Conservation (phyloP, 345 rosid species). For the Salix brachista region DNA sequence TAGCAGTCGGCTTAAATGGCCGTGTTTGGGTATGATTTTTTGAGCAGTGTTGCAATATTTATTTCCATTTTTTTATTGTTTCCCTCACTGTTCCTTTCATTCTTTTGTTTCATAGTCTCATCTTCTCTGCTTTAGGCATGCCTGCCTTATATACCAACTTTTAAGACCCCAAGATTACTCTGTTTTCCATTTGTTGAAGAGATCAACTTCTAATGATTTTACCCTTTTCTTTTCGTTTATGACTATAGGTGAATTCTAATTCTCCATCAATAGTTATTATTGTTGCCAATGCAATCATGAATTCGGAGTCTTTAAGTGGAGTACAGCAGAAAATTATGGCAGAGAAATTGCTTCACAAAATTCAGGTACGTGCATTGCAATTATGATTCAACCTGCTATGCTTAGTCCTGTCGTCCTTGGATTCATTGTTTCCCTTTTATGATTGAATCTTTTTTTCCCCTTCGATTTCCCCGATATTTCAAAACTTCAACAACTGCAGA, state of each 20-base stretch:
- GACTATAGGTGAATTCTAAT: constrained; percentile 47
- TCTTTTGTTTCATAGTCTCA: neutral
- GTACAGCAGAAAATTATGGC: constrained; percentile 75
- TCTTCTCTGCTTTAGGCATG: neutral
- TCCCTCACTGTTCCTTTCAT: neutral
- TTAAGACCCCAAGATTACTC: neutral
- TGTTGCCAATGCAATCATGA: constrained; percentile 63
- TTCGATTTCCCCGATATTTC: too few relatives aligned
- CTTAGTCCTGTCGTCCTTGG: neutral
- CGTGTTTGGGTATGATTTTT: constrained; percentile 57
- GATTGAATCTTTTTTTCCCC: neutral
- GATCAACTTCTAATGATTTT: neutral
- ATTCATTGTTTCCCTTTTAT: neutral
- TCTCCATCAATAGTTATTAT: constrained; percentile 56
- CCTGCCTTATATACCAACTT: neutral
- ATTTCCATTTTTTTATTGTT: neutral
- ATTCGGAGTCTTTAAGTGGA: constrained; percentile 58
- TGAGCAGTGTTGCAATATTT: neutral
- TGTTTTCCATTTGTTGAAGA: neutral
- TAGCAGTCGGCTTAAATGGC: constrained; percentile 80
- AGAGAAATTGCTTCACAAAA: constrained; percentile 60
- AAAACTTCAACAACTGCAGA: neutral
- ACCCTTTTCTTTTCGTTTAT: neutral
- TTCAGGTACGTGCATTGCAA: constrained; percentile 18
- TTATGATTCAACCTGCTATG: neutral